These are phyloP conservation scores for Strigomonas culicis DNA, from an alignment of 208 protist genomes.

Conservation along the genomic window DNA sequence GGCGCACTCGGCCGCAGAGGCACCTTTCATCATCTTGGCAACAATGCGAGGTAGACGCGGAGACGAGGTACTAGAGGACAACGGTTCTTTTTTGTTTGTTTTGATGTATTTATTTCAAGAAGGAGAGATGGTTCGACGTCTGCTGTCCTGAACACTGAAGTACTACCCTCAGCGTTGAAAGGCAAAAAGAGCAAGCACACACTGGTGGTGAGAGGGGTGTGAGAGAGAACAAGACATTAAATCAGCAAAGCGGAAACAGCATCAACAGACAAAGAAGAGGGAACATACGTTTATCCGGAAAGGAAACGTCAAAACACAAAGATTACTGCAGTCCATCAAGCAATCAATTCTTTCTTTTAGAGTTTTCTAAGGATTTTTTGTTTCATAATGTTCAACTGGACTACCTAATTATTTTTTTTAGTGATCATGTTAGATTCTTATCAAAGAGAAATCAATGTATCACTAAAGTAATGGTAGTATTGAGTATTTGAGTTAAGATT, in stretches of 20 bases:
- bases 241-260: no score
- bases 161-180: no score
- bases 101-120: neutral
- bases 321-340: neutral
- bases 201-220: no score
- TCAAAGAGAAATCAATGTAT: no score
- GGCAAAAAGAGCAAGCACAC: no score
- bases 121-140: no score
- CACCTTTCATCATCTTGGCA: conserved; percentile 21
- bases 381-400: no score
- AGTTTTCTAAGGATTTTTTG: neutral
- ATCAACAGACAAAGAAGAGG: conserved; percentile 1
- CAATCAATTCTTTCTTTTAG: neutral
- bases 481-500: neutral
- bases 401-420: conserved; percentile 1
- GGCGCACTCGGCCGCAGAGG: conserved; percentile 62
- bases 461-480: conserved; percentile 1
- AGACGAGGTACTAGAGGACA: no score
- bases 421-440: neutral
- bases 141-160: no score
- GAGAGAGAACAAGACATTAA: no score
- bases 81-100: neutral
- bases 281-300: no score
- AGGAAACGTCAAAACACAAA: conserved; percentile 13
- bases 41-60: neutral